A percentile compares a stretch with the other conserved stretches of the same genome.
Conservation (phyloP, 192 early-diverging fungal species). For the Entomortierella lignicola region DNA sequence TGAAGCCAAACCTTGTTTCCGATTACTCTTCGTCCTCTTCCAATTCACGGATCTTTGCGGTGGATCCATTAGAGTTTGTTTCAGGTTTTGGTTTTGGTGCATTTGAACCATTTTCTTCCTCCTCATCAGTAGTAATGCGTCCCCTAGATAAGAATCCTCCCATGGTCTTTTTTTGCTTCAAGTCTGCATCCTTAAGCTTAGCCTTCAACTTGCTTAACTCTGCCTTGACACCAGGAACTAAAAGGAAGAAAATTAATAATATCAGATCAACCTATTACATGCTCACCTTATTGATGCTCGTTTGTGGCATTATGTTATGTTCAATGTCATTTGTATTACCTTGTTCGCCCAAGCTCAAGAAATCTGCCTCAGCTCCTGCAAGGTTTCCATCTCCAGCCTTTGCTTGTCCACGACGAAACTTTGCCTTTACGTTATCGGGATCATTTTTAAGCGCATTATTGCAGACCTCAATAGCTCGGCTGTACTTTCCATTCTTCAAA, state of each 20-base stretch:
- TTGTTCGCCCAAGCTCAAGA: slow-evolving; percentile 44
- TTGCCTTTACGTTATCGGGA: slow-evolving; percentile 55
- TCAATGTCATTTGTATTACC: slow-evolving; percentile 12
- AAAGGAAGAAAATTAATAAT: not conserved
- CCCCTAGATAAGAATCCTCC: slow-evolving; percentile 54
- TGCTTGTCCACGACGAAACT: slow-evolving; percentile 59
- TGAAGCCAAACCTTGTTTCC: too few relatives aligned
- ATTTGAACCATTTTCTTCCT: not conserved
- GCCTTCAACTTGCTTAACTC: slow-evolving; percentile 45
- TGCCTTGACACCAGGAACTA: slow-evolving; percentile 54
- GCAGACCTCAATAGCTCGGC: slow-evolving; percentile 49
- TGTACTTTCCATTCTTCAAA: slow-evolving; percentile 49
- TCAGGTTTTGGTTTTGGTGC: slow-evolving; percentile 10
- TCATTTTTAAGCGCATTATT: slow-evolving; percentile 54
- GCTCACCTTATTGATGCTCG: too few relatives aligned
- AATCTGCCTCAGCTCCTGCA: slow-evolving; percentile 52
- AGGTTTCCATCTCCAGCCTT: slow-evolving; percentile 53
- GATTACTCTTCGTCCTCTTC: slow-evolving; percentile 45
- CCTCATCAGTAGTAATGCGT: slow-evolving; percentile 43
- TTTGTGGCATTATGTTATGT: too few relatives aligned
- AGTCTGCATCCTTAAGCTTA: slow-evolving; percentile 50
- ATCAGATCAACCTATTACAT: too few relatives aligned
- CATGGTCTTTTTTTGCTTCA: slow-evolving; percentile 54
- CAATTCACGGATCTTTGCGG: slow-evolving; percentile 48
- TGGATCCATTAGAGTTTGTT: not conserved